phyloP scores from a whole-genome alignment of 1,139 yeast species.

The Geotrichum histeridarum region DNA sequence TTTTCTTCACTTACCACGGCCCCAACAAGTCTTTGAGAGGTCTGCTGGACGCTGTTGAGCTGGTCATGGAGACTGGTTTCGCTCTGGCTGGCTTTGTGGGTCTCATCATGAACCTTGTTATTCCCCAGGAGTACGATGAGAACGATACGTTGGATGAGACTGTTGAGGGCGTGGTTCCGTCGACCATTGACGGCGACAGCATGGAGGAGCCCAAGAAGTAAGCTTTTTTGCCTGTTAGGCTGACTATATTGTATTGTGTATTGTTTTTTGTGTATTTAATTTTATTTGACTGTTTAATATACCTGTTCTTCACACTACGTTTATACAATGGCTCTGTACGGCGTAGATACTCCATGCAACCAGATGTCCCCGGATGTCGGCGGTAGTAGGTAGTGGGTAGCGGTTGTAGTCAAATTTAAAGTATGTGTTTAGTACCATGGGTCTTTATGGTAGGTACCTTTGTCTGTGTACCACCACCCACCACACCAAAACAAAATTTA shows the following conservation, averaged over 20 bases:
- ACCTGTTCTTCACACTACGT: no score
- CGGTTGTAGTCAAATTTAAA: no score
- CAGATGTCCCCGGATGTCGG: no score
- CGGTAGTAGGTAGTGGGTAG: no score
- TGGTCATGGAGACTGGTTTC: slow-evolving; percentile 84
- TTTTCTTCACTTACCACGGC: slow-evolving; percentile 73
- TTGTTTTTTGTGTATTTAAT: not conserved
- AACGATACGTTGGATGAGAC: slow-evolving; percentile 26
- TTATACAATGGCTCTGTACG: no score
- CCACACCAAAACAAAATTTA: no score
- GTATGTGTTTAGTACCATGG: no score
- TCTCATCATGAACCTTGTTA: slow-evolving; percentile 59
- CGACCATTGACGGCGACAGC: not conserved
- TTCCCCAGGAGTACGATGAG: slow-evolving; percentile 70
- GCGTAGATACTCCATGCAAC: not conserved
- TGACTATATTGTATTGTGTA: not conserved
- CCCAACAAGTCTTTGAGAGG: slow-evolving; percentile 59
- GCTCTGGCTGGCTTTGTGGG: slow-evolving; percentile 80
- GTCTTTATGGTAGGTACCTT: no score
- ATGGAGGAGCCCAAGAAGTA: slow-evolving; percentile 1
- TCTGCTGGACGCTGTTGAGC: slow-evolving; percentile 69
- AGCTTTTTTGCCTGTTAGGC: not conserved
- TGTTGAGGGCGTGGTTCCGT: slow-evolving; percentile 12
- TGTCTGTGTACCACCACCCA: no score
- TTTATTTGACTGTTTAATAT: not conserved